A percentile compares a stretch with the other conserved stretches of the same genome.
phyloP scores from a whole-genome alignment of 1,284 basidiomycete species.

The Coniophora puteana region DNA sequence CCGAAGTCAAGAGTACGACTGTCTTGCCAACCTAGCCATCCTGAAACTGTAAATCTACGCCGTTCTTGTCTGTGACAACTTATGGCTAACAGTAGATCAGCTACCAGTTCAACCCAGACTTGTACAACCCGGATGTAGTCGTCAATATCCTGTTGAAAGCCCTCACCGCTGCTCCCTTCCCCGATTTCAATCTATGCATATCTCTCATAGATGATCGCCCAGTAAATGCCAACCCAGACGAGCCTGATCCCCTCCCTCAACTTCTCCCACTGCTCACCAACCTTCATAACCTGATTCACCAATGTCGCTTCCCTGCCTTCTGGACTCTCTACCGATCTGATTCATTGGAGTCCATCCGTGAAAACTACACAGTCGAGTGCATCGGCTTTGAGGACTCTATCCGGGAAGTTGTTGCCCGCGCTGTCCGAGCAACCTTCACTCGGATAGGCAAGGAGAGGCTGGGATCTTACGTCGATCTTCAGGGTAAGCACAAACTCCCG shows the following conservation, averaged over 20 bases:
- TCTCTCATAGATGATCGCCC: constrained; percentile 82
- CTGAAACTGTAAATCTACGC: constrained; percentile 69
- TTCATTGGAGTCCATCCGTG: constrained; percentile 65
- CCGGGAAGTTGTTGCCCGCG: constrained; percentile 71
- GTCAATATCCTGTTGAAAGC: constrained; percentile 95
- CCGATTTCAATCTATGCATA: constrained; percentile 93
- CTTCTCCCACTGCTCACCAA: constrained; percentile 75
- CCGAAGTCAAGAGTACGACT: constrained; percentile 87
- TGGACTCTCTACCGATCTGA: constrained; percentile 75
- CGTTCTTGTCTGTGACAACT: not conserved
- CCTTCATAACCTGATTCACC: constrained; percentile 76
- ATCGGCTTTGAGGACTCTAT: constrained; percentile 81
- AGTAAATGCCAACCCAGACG: constrained; percentile 59
- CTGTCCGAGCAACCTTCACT: constrained; percentile 78
- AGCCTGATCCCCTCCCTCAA: constrained; percentile 73
- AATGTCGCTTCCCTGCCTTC: constrained; percentile 90
- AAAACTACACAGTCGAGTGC: constrained; percentile 82
- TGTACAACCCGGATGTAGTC: constrained; percentile 91
- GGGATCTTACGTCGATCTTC: constrained; percentile 70
- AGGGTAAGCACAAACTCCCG: constrained; percentile 38
- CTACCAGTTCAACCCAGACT: constrained; percentile 94
- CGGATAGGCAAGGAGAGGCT: constrained; percentile 68
- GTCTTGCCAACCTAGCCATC: constrained; percentile 89
- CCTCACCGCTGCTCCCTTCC: constrained; percentile 76
- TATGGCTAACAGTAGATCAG: constrained; percentile 38